A percentile compares a stretch with the other conserved stretches of the same genome.
phyloP scores from a whole-genome alignment of 2,329 filamentous ascomycete species.

The Cladobotryum mycophilum region DNA sequence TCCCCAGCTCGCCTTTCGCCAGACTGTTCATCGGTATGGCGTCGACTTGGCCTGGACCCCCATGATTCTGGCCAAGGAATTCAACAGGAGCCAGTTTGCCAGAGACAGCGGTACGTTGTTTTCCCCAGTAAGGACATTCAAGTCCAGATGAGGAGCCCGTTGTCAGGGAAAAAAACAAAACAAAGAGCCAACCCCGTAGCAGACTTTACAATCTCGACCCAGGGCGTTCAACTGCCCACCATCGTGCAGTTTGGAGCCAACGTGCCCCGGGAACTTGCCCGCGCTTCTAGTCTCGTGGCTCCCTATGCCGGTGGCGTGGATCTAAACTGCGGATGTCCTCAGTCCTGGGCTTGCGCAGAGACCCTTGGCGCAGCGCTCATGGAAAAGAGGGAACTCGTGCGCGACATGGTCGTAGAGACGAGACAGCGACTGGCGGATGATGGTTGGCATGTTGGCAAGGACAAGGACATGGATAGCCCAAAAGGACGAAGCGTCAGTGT shows the following conservation, averaged over 20 bases:
- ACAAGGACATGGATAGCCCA: constrained; percentile 36
- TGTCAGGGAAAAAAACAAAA: too few species aligned
- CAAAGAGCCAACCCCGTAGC: background rate
- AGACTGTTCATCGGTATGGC: constrained; percentile 58
- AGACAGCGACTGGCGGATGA: constrained; percentile 44
- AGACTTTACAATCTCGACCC: constrained; percentile 58
- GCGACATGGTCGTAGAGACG: constrained; percentile 56
- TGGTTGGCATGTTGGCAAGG: constrained; percentile 45
- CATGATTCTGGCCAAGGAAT: constrained; percentile 65
- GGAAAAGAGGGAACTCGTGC: constrained; percentile 57
- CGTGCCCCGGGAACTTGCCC: constrained; percentile 53
- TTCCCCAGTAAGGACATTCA: background rate
- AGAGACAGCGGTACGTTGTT: constrained; percentile 50
- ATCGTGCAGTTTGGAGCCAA: constrained; percentile 64
- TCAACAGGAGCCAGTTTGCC: constrained; percentile 55
- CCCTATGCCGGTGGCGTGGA: constrained; percentile 60
- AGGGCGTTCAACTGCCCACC: constrained; percentile 47
- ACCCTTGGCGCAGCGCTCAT: constrained; percentile 64
- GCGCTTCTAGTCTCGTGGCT: constrained; percentile 55
- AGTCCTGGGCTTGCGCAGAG: constrained; percentile 65
- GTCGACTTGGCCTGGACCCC: constrained; percentile 65
- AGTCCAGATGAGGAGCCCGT: background rate
- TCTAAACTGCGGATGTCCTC: constrained; percentile 67
- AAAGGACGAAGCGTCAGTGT: constrained; percentile 57
- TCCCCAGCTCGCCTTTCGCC: constrained; percentile 58